A percentile compares a stretch with the other conserved stretches of the same genome.
These are phyloP conservation scores for Saururus chinensis DNA, from an alignment of 164 flowering plant species.

Conservation along the genomic window DNA sequence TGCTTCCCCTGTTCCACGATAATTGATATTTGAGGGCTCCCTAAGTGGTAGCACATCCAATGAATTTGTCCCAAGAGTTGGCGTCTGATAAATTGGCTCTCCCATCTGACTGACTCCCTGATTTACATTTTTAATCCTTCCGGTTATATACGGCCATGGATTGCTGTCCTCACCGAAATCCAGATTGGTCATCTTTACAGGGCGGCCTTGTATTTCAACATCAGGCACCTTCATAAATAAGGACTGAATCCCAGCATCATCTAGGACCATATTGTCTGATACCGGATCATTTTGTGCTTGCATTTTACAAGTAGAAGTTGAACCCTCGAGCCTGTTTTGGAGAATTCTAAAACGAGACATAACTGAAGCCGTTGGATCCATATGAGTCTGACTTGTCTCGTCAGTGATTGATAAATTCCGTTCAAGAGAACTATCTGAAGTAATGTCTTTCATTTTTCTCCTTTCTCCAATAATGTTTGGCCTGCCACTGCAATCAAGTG, in stretches of 20 bases:
- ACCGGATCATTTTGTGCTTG: conserved; percentile 4
- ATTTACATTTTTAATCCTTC: conserved; percentile 7
- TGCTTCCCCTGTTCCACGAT: background rate
- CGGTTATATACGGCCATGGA: conserved; percentile 6
- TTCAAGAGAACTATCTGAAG: background rate
- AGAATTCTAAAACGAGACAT: conserved; percentile 34
- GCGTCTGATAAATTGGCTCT: background rate
- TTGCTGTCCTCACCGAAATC: conserved; percentile 12
- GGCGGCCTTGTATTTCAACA: conserved; percentile 6
- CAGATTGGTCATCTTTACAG: conserved; percentile 5
- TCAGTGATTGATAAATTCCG: background rate
- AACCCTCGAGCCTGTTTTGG: conserved; percentile 24
- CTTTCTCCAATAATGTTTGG: background rate
- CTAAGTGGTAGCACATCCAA: background rate
- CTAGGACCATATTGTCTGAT: conserved; percentile 3
- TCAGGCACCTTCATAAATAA: background rate
- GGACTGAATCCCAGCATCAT: background rate
- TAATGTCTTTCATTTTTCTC: background rate
- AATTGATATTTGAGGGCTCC: background rate
- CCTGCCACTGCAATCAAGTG: background rate
- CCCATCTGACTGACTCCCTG: background rate
- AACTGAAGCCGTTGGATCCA: conserved; percentile 30
- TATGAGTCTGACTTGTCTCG: background rate
- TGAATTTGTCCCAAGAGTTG: background rate
- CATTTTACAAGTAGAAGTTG: conserved; percentile 9